phyloP scores from a whole-genome alignment of 148 eudicot species.

The Arbutus unedo region DNA sequence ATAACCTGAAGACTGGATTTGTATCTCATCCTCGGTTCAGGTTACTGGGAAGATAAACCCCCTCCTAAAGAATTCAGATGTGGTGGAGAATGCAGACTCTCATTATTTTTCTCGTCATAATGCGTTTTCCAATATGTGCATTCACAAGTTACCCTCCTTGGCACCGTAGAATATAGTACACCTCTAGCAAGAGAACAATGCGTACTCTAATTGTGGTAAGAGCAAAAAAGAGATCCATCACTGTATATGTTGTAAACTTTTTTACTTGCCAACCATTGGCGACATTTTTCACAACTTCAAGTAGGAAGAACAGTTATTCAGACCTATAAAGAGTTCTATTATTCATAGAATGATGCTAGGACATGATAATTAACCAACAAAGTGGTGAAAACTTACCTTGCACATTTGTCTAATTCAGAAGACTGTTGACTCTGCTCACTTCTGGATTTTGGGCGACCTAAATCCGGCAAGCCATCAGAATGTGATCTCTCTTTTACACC shows the following conservation, averaged over 20 bases:
- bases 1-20: background rate
- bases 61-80: background rate
- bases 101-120: background rate
- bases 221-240: background rate
- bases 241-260: background rate
- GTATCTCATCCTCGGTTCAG: background rate
- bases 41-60: background rate
- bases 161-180: background rate
- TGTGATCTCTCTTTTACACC: background rate
- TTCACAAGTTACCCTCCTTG: background rate
- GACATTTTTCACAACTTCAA: background rate
- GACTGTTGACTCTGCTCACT: slow-evolving; percentile 2
- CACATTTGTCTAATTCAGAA: slow-evolving; percentile 1
- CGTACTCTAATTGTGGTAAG: background rate
- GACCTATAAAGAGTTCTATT: background rate
- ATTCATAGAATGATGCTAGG: background rate
- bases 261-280: background rate
- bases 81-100: background rate
- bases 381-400: background rate
- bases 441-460: background rate
- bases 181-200: background rate
- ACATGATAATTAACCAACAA: background rate
- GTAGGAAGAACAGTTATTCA: background rate
- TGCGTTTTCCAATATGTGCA: background rate
- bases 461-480: background rate